Base-by-base conservation (phyloP, 2,329 filamentous ascomycete genomes). In the Hymenoscyphus occultus region DNA sequence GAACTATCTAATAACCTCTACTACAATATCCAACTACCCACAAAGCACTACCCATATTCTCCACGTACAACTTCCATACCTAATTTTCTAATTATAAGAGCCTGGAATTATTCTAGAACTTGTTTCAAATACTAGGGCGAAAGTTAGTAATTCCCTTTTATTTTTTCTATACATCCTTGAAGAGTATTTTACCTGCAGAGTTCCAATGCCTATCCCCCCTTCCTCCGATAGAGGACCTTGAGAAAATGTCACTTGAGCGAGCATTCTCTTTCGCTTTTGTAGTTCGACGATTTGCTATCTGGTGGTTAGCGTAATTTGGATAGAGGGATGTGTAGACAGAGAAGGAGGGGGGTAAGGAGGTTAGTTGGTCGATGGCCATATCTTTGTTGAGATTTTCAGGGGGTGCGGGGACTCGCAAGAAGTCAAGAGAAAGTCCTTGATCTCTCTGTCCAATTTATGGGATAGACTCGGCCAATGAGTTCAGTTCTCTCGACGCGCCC, bases 211-310 rank as follows among this genome's bases (percentile, higher is more conserved):
- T 19, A 66, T 61, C 19, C 58, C 61, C 45, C 28, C 58, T 9
- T 5, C 6, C 19, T 65, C 65, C 13, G 60, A 58, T 10, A 67
- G 35, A 0, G 35, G 56, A 19, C 42, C 60, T 42, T 56, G 32
- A 1, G 28, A 40, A 61, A 65, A 65, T 0, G 63, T 65, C 2
- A 65, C 62, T 22, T 63, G n/a, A 2, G 65, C 62, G n/a, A 67
- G 39, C 59, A 54, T 59, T 28, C 61, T 65, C 39, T 67, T 67
- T 59, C 61, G 56, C 6, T 65, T 64, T 35, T 65, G 65, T 10
- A 67, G 39, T 31, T 65, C 58, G 3, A 67, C 63, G 31, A 67
- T 39, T 65, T 65, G 63, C 65, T 67, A 9, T 32, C 1, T 14
- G 14, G 14, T 54, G 10, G 28, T 62, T 10, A 67, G 54, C 12